Evolutionary conservation across 768 basidiomycete genomes (phyloP).

Genomic region (Rhodotorula sphaerocarpa): DNA sequence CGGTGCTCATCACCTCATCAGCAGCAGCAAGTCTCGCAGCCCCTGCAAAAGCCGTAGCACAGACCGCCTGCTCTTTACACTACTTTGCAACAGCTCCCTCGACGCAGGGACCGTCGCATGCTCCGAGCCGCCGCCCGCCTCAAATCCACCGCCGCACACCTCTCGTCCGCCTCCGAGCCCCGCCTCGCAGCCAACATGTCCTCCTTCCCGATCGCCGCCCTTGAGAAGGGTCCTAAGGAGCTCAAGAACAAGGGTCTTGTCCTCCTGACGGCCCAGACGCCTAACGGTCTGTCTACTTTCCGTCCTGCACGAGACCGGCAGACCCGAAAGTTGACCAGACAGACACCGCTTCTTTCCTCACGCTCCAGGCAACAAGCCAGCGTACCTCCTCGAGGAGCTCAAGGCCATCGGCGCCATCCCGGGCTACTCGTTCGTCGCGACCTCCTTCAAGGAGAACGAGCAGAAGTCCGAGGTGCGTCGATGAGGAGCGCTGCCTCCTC

Average conservation of each 20-base stretch:
- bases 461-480: conserved; percentile 26
- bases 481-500: too few relatives aligned
- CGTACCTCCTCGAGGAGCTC: conserved; percentile 32
- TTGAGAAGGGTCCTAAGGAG: conserved; percentile 10
- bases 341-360: not conserved
- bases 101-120: too few relatives aligned
- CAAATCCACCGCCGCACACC: not conserved
- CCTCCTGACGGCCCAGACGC: conserved; percentile 16
- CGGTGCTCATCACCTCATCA: too few relatives aligned
- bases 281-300: conserved; percentile 6
- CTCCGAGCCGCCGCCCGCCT: not conserved
- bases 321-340: too few relatives aligned
- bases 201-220: not conserved
- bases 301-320: not conserved
- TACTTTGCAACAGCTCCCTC: too few relatives aligned
- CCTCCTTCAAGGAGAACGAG: conserved; percentile 27
- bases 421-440: conserved; percentile 24
- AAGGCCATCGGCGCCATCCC: conserved; percentile 23
- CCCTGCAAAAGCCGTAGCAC: too few relatives aligned
- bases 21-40: too few relatives aligned
- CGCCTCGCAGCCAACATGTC: too few relatives aligned
- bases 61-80: too few relatives aligned
- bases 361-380: conserved; percentile 8
- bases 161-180: not conserved
- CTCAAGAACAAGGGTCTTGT: conserved; percentile 11